Evolutionary conservation across 495 filamentous ascomycete species (phyloP).

Genomic region (Neurospora sp.): DNA sequence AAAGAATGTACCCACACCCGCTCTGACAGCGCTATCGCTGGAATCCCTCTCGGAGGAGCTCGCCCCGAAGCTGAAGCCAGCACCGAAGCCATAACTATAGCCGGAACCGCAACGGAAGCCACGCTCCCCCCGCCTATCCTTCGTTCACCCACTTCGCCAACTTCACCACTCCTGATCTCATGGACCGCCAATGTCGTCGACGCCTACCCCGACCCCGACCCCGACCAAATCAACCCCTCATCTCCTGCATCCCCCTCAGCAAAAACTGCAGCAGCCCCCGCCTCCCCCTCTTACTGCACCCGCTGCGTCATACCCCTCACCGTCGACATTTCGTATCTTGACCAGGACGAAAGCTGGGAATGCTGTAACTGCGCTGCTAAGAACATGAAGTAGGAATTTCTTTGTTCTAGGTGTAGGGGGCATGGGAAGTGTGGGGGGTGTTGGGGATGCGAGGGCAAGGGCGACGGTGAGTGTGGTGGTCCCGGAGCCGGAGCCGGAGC

Average conservation of each 20-base stretch:
- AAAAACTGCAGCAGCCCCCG: not conserved
- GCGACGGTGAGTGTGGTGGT: too few relatives aligned
- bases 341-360: not conserved
- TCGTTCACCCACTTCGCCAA: not conserved
- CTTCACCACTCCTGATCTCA: not conserved
- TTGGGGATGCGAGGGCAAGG: not conserved
- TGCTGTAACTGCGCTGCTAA: slow-evolving; percentile 4
- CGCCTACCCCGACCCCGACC: not conserved
- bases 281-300: not conserved
- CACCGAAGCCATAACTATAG: not conserved
- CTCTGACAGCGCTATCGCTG: not conserved
- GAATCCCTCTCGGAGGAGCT: not conserved
- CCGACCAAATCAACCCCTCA: not conserved
- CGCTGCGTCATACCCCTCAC: not conserved
- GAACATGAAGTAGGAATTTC: slow-evolving; percentile 1
- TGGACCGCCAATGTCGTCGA: not conserved
- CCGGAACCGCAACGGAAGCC: not conserved
- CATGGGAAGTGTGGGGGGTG: not conserved
- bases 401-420: not conserved
- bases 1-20: not conserved
- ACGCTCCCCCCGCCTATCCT: not conserved
- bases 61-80: not conserved
- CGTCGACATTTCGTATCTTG: not conserved
- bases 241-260: not conserved
- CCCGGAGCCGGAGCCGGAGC: too few relatives aligned